Percentiles rank a stretch among this genome's conserved stretches.
phyloP scores from a whole-genome alignment of 306 rosid genomes.

The Chamaecrista fasciculata region DNA sequence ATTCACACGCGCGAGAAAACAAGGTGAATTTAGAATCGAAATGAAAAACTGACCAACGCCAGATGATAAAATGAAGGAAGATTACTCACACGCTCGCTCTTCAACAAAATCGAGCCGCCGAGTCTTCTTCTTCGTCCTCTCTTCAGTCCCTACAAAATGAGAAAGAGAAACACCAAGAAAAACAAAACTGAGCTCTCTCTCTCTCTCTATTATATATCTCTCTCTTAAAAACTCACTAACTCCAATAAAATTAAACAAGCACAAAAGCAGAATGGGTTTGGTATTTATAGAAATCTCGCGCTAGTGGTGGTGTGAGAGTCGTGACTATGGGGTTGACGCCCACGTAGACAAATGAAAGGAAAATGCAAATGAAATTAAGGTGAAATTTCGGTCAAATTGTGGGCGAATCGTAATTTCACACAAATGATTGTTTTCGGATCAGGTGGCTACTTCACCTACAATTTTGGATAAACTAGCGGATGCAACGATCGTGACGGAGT shows the following conservation, averaged over 20 bases:
- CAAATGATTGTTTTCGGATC: background rate
- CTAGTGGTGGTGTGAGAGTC: background rate
- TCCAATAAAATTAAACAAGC: background rate
- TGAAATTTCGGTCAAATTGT: constrained; percentile 27
- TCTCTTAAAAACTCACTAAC: background rate
- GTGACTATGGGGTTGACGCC: constrained; percentile 30
- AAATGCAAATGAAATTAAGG: constrained; percentile 10
- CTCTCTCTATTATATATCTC: no score
- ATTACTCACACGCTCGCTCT: constrained; percentile 33
- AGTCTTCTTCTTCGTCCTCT: background rate
- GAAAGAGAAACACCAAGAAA: background rate
- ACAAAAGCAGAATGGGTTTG: background rate
- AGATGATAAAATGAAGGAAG: background rate
- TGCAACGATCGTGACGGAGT: constrained; percentile 11
- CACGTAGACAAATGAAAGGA: background rate
- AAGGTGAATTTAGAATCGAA: background rate
- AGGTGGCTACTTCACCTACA: constrained; percentile 23
- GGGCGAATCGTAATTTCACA: constrained; percentile 1
- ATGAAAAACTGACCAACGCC: background rate
- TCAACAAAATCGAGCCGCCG: background rate
- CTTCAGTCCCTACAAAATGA: constrained; percentile 11
- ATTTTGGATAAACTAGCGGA: constrained; percentile 23
- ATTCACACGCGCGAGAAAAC: background rate
- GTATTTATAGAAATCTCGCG: constrained; percentile 37
- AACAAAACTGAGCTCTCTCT: constrained; percentile 12